A percentile compares a stretch with the other conserved stretches of the same genome.
These are phyloP conservation scores for Suillus hirtellus DNA, from an alignment of 768 basidiomycete species.

Conservation along the genomic window DNA sequence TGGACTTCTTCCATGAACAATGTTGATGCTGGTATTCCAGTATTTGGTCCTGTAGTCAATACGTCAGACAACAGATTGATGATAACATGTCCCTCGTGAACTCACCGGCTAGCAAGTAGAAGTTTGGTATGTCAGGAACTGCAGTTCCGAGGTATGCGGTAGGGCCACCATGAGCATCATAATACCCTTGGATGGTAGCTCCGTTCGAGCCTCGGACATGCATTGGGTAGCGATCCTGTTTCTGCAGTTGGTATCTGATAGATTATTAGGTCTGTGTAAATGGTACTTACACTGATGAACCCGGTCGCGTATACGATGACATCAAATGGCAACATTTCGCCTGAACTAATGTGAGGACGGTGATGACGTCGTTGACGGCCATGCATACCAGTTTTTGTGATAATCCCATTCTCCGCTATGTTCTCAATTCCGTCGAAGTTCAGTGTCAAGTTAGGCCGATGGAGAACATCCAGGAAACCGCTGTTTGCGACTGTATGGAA, in stretches of 20 bases:
- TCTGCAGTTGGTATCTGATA: background rate
- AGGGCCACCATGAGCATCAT: conserved; percentile 31
- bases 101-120: conserved; percentile 34
- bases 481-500: conserved; percentile 26
- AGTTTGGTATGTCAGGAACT: conserved; percentile 39
- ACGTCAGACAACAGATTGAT: background rate
- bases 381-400: conserved; percentile 26
- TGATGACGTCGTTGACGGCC: background rate
- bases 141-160: conserved; percentile 35
- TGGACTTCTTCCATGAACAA: conserved; percentile 31
- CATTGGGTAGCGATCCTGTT: conserved; percentile 24
- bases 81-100: background rate
- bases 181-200: conserved; percentile 29
- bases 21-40: conserved; percentile 25
- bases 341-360: conserved; percentile 5
- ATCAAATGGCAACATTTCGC: conserved; percentile 32
- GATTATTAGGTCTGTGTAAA: background rate
- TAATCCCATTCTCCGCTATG: conserved; percentile 22
- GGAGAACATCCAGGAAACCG: conserved; percentile 25
- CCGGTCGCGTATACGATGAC: conserved; percentile 37
- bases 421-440: conserved; percentile 27
- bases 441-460: conserved; percentile 25
- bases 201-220: conserved; percentile 27
- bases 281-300: conserved; percentile 27
- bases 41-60: conserved; percentile 27